Conservation (phyloP, 2,329 filamentous ascomycete genomes). For the Cytospora piceicola region DNA sequence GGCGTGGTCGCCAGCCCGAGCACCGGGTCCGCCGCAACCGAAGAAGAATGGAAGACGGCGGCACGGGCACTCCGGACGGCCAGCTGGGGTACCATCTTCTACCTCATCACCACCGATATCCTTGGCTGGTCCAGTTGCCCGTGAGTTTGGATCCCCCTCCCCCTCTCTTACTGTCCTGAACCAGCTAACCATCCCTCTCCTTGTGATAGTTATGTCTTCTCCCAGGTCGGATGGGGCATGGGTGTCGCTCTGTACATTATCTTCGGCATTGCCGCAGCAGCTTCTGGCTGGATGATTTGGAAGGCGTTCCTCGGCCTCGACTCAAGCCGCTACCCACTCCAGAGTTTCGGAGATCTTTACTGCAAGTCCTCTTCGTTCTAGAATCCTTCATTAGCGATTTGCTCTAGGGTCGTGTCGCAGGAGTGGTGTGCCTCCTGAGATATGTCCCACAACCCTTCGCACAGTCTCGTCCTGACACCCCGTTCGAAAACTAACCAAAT, state of each 20-base stretch:
- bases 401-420: too few species aligned
- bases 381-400: too few species aligned
- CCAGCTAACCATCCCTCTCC: not conserved
- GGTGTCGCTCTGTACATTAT: slow-evolving; percentile 23
- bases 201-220: slow-evolving; percentile 22
- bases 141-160: not conserved
- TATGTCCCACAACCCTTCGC: too few species aligned
- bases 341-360: slow-evolving; percentile 52
- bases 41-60: slow-evolving; percentile 52
- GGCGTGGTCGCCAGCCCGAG: not conserved
- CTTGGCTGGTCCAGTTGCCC: slow-evolving; percentile 48
- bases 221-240: slow-evolving; percentile 26
- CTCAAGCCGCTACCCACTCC: slow-evolving; percentile 50
- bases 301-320: slow-evolving; percentile 50
- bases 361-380: slow-evolving; percentile 32
- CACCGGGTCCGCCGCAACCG: slow-evolving; percentile 33
- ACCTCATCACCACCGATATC: slow-evolving; percentile 54
- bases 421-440: too few species aligned
- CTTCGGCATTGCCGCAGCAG: slow-evolving; percentile 21
- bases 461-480: too few species aligned
- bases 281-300: slow-evolving; percentile 53
- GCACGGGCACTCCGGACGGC: slow-evolving; percentile 51
- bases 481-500: not conserved
- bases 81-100: slow-evolving; percentile 51
- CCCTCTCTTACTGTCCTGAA: too few species aligned